Base-by-base conservation (phyloP, 768 basidiomycete genomes). In the Mycena galopus region DNA sequence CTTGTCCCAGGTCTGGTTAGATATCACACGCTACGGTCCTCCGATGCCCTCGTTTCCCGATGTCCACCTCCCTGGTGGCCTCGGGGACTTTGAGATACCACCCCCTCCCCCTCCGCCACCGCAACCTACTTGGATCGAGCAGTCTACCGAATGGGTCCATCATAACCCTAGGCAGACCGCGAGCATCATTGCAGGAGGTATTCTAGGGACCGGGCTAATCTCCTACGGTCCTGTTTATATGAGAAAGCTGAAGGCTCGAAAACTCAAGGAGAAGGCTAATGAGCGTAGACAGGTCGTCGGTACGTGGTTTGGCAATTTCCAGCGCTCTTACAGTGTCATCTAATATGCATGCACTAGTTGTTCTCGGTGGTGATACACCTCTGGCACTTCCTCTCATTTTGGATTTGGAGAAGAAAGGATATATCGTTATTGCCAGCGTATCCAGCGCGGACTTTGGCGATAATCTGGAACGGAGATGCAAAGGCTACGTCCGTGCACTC, bases 391-490 rank as follows among this genome's bases (percentile, higher is more conserved):
- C 93, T 10, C 81, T 96, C 50, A 91, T 96, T 64, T 77, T 88
- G 56, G 92, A 92, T 64, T 85, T 97, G 55, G 94, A 96, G 82
- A 87, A 85, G 77, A 89, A 91, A 71, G 95, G 94, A 0, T 96
- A 93, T 77, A 93, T 96, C 76, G 92, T 97, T 42, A 90, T 97
- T 73, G 86, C 91, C 5, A 96, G 93, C 71, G 95, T 96, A 21
- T 84, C 90, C 0, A 90, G 88, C 7, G 88, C 91, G 0, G 91
- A 92, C 65, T 89, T 89, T n/a, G 90, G 90, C 39, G 85, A 88
- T 19, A 83, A 81, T 19, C 82, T 96, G 55, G 95, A 97, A 79
- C 84, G 83, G 39, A 83, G 85, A 71, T 88, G 90, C 29, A 86
- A 91, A 73, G 96, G 96, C 30, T 96, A 89, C 80, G 89, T 96